These are phyloP conservation scores for Alternaria metachromatica DNA, from an alignment of 2,329 filamentous ascomycete species.

Conservation along the genomic window DNA sequence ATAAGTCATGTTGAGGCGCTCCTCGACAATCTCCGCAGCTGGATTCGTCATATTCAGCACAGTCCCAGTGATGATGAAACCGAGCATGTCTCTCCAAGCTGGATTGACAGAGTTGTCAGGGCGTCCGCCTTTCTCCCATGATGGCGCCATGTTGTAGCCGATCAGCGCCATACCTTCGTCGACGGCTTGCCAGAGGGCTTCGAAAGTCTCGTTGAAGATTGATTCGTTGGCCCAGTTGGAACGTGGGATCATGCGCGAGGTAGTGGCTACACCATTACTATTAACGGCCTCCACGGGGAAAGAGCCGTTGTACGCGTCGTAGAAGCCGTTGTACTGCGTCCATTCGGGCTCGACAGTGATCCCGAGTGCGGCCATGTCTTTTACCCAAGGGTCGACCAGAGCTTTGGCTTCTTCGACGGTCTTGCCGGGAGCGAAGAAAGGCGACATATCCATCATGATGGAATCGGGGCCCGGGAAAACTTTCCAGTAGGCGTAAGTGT, in stretches of 20 bases:
- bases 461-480: background rate
- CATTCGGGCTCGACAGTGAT: background rate
- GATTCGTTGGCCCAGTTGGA: background rate
- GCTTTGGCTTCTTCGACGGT: background rate
- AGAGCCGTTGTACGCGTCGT: background rate
- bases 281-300: background rate
- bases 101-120: constrained; percentile 4
- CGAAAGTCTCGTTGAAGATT: background rate
- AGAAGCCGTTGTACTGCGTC: background rate
- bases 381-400: background rate
- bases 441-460: background rate
- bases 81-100: constrained; percentile 1
- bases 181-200: background rate
- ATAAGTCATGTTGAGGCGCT: background rate
- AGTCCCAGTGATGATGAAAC: background rate
- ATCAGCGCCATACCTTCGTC: background rate
- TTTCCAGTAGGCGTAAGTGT: background rate
- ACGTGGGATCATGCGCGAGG: background rate
- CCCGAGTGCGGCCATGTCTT: background rate
- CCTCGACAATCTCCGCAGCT: background rate
- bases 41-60: background rate
- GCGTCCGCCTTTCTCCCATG: background rate
- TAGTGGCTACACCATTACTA: background rate
- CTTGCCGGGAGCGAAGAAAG: background rate
- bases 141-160: background rate